Evolutionary conservation across 306 rosid genomes (phyloP), one percentile per base, ranked within the genome.

Genomic region (Quercus cerris): DNA sequence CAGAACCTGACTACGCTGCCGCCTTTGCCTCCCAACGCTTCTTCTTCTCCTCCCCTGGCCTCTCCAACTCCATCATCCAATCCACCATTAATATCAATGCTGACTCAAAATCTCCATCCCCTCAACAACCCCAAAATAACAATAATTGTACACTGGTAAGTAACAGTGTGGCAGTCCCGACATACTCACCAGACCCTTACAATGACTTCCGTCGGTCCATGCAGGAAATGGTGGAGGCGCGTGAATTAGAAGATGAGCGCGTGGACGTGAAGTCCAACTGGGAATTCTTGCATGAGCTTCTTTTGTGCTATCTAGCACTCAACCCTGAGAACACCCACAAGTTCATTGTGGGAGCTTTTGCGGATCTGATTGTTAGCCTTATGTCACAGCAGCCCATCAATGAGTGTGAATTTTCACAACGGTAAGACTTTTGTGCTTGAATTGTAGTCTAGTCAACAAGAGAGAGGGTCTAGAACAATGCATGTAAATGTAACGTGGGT

Each of bases 221-320:
- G 99, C 90, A 88, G 73, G 99, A 96, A 87, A 96, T 96, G 97
- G 90, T 96, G 89, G 98, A 91, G 81, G 94, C 99, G 55, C 93
- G 93, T 22, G 72, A 41, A 41, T 41, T 41, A 41, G 46, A 49
- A 49, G 95, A 86, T 0, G 82, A 82, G 64, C 66, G 79, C 25
- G 82, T 73, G 84, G 90, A 87, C 51, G 90, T 74, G 77, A 75
- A 84, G 27, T 85, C 97, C 6, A 90, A 86, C 69, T 91, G 98
- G 98, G 92, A 91, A 19, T 82, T 83, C 54, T 79, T 96, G 78
- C 94, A 96, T 55, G 97, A 91, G 85, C 92, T 96, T 70, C 95
- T 96, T 20, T 76, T 90, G 19, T 91, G 97, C 52, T 96, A 96
- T 59, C 97, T 96, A 1, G 90, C 98, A 0, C 93, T 93, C 35